These are phyloP conservation scores for Solanum appendiculatum DNA, from an alignment of 257 asterid species.

Conservation along the genomic window DNA sequence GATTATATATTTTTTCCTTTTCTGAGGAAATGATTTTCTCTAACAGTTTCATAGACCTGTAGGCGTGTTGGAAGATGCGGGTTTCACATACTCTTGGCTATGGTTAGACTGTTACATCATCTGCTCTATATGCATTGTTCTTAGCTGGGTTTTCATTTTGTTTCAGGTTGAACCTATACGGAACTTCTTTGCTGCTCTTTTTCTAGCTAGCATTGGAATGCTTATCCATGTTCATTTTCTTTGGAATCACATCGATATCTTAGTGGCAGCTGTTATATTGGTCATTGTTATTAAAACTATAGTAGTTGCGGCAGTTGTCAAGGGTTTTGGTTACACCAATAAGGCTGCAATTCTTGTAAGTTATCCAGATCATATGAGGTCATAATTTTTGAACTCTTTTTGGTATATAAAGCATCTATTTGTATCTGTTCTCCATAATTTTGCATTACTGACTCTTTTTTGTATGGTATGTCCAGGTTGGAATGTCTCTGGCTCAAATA, in stretches of 20 bases:
- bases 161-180: constrained; percentile 79
- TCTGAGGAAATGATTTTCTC: not conserved
- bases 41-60: not conserved
- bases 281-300: constrained; percentile 58
- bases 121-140: constrained; percentile 1
- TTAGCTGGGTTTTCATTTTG: constrained; percentile 14
- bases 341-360: constrained; percentile 70
- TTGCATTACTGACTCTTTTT: not conserved
- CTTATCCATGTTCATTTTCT: constrained; percentile 76
- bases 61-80: not conserved
- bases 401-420: not conserved
- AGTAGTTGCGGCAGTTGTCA: constrained; percentile 58
- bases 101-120: not conserved
- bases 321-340: constrained; percentile 76
- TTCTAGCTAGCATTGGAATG: constrained; percentile 87
- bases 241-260: constrained; percentile 80
- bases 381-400: not conserved
- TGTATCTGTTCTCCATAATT: not conserved
- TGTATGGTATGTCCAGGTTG: constrained; percentile 41
- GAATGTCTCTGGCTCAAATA: constrained; percentile 85
- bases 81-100: not conserved
- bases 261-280: constrained; percentile 70
- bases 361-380: not conserved
- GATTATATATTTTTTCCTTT: not conserved
- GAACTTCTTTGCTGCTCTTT: constrained; percentile 81